Evolutionary conservation across 2,329 filamentous ascomycete genomes (phyloP), one percentile per base, ranked within the genome.

Genomic region (Phyllosticta paracitricarpa): DNA sequence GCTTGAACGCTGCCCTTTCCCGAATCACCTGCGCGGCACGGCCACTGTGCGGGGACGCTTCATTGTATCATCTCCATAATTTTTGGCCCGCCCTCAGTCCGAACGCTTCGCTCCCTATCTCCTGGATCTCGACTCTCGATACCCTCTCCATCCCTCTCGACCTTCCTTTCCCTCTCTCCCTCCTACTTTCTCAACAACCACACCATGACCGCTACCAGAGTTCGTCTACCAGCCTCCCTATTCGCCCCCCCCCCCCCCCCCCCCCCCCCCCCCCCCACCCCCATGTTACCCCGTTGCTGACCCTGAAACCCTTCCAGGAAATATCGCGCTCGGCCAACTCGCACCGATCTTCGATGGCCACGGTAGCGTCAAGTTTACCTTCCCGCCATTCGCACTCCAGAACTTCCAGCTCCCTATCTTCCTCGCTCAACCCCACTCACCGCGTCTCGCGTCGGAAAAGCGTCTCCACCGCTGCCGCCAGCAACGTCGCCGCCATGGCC

Each of bases 381-480:
- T 48, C 59, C 48, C 55, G 59, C n/a, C 59, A 61, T 24, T 62
- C 60, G 51, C 87, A 91, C 71, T 48, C 51, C 19, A 53, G 55
- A 26, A 57, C 59, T 25, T 89, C 89, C 57, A 88, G 94, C 75
- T 93, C 90, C 62, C 81, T 91, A 68, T 88, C 92, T 61, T 85
- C 85, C 67, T 85, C 88, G 62, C 83, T 92, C 71, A 93, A 92
- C 78, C 78, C 86, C 68, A 87, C 85, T 73, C 89, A 96, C 75
- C 89, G 94, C 68, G 85, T 97, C 67, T 91, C 89, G 68, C 89
- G 93, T 70, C 86, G 94, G 69, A 97, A 97, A 83, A 97, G 92
- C 77, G 91, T 96, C 72, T 86, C 84, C 72, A 91, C 89, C 64
- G 88, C 85, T 65, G 84, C 87, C 55, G 82, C 81, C 56, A 82